Conservation (phyloP, 2,329 filamentous ascomycete genomes). For the Arthrobotrys conoides region DNA sequence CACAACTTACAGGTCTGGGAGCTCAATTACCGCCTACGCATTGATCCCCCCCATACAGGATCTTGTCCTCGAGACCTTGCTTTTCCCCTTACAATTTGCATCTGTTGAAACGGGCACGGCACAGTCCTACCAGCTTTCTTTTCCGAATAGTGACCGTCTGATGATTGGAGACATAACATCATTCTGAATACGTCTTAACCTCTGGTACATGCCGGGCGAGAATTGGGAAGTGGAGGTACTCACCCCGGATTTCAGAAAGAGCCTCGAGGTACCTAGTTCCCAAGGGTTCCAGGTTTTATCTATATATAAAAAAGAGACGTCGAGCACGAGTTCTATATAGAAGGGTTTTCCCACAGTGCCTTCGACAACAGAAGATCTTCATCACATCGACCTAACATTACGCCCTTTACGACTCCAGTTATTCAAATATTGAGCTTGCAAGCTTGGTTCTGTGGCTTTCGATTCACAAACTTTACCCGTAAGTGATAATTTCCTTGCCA, state of each 20-base stretch:
- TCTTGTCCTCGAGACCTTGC: slow-evolving; percentile 41
- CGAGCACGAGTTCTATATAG: background rate
- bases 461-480: background rate
- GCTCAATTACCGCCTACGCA: slow-evolving; percentile 51
- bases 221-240: slow-evolving; percentile 10
- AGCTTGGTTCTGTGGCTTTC: background rate
- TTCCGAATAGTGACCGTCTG: slow-evolving; percentile 35
- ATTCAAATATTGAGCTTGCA: background rate
- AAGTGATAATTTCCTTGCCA: slow-evolving; percentile 17
- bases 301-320: slow-evolving; percentile 13
- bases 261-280: slow-evolving; percentile 12
- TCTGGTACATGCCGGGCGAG: slow-evolving; percentile 18
- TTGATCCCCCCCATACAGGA: slow-evolving; percentile 56
- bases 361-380: background rate
- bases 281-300: slow-evolving; percentile 3
- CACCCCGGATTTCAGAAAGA: slow-evolving; percentile 27
- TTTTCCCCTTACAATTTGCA: slow-evolving; percentile 53
- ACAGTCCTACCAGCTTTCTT: slow-evolving; percentile 28
- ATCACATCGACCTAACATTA: background rate
- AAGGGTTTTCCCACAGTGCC: background rate
- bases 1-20: slow-evolving; percentile 30
- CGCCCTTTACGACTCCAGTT: background rate
- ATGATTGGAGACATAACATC: slow-evolving; percentile 25
- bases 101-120: slow-evolving; percentile 52
- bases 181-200: slow-evolving; percentile 1